A percentile compares a stretch with the other conserved stretches of the same genome.
Evolutionary conservation across 768 basidiomycete genomes (phyloP).

Genomic region (Mycena galericulata): DNA sequence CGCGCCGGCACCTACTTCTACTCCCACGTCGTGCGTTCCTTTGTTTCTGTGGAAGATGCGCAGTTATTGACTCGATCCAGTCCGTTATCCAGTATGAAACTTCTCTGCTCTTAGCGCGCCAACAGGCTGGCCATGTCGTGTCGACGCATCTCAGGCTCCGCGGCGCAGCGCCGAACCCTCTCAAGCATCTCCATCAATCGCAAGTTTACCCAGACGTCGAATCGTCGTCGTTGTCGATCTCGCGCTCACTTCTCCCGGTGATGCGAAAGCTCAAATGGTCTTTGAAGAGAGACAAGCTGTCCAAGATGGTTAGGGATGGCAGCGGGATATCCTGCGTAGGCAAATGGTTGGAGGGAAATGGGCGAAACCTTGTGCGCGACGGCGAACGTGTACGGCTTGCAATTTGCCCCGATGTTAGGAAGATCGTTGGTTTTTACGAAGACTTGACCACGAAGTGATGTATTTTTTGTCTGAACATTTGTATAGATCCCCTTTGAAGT

Average conservation of each 20-base stretch:
- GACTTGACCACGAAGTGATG: constrained; percentile 37
- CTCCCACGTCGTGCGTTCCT: constrained; percentile 63
- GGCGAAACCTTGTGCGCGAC: constrained; percentile 64
- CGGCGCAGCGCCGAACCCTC: constrained; percentile 47
- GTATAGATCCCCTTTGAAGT: background rate
- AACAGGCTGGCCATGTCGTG: constrained; percentile 63
- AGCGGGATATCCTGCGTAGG: constrained; percentile 53
- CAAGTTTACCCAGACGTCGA: constrained; percentile 75
- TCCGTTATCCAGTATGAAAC: constrained; percentile 77
- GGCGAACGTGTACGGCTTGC: constrained; percentile 76
- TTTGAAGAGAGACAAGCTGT: constrained; percentile 70
- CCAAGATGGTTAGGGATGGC: constrained; percentile 65
- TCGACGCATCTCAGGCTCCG: constrained; percentile 67
- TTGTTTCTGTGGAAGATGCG: constrained; percentile 13
- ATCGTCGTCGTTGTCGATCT: constrained; percentile 65
- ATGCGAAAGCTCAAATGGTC: constrained; percentile 81
- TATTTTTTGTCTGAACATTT: background rate
- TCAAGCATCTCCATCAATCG: constrained; percentile 59
- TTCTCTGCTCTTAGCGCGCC: constrained; percentile 63
- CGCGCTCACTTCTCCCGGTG: constrained; percentile 71
- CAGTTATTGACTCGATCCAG: constrained; percentile 48
- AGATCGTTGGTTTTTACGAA: constrained; percentile 73
- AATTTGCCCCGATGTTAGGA: constrained; percentile 72
- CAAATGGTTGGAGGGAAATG: constrained; percentile 69
- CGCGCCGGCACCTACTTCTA: constrained; percentile 75